A percentile compares a stretch with the other conserved stretches of the same genome.
Evolutionary conservation across 108 stramenopile genomes (phyloP).

Genomic region (Epipyxis sp.): DNA sequence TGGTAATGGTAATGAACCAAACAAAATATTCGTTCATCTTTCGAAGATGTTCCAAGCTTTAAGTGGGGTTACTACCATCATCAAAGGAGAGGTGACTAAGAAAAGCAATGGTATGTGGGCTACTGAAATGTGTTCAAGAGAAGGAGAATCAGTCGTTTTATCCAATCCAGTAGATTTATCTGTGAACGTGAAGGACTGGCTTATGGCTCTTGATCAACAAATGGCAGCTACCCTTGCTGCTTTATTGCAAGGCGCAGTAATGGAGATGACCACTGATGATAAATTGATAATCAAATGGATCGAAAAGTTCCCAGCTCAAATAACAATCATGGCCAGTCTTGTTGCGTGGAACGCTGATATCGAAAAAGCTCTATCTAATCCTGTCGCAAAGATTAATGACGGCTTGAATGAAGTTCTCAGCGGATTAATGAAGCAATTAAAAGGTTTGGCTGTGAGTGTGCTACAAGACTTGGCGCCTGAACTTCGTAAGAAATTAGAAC

Average conservation of each 20-base stretch:
- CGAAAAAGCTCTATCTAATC: slow-evolving; percentile 63
- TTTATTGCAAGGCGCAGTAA: slow-evolving; percentile 1
- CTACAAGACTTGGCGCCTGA: slow-evolving; percentile 74
- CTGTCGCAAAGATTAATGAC: slow-evolving; percentile 24
- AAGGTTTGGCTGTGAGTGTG: slow-evolving; percentile 84
- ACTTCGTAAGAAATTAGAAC: slow-evolving; percentile 89
- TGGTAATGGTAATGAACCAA: slow-evolving; percentile 85
- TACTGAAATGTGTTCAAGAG: slow-evolving; percentile 78
- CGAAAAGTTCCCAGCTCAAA: slow-evolving; percentile 81
- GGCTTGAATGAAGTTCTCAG: slow-evolving; percentile 40
- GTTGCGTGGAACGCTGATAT: slow-evolving; percentile 83
- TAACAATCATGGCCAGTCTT: slow-evolving; percentile 86
- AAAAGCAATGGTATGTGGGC: slow-evolving; percentile 9
- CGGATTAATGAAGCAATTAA: slow-evolving; percentile 48
- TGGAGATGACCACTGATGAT: slow-evolving; percentile 59
- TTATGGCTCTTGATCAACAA: slow-evolving; percentile 73
- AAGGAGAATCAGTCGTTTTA: slow-evolving; percentile 87
- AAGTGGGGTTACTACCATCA: slow-evolving; percentile 50
- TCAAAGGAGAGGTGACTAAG: slow-evolving; percentile 36
- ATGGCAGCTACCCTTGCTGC: slow-evolving; percentile 77
- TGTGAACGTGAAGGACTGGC: slow-evolving; percentile 83
- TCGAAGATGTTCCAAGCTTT: slow-evolving; percentile 98
- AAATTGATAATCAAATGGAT: slow-evolving; percentile 75
- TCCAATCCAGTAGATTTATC: slow-evolving; percentile 66
- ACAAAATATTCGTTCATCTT: slow-evolving; percentile 83